Evolutionary conservation across 2,329 filamentous ascomycete species (phyloP), one percentile per base, ranked within the genome.

Genomic region (Dryadomyces quercivorus): DNA sequence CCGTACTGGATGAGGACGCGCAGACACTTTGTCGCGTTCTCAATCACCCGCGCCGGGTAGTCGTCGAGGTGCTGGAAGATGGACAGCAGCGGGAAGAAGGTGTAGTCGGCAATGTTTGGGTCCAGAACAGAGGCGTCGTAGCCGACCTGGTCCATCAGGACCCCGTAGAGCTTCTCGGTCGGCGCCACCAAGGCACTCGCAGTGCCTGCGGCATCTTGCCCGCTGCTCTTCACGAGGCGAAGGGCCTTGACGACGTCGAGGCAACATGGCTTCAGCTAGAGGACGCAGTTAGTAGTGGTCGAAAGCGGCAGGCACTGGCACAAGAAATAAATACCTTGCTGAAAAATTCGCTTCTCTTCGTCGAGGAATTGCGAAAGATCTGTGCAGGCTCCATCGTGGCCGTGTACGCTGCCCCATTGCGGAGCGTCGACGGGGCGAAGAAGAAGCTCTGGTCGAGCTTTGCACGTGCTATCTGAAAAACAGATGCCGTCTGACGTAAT

Each of bases 61-160:
- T 78, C 75, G 58, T 86, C 80, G 60, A 88, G 85, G 58, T 83
- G 78, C 56, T 88, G 84, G 62, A 98, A 84, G 43, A 97, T 81
- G 61, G 93, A 86, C 0, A 88, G 90, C 0, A 98, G 73, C 0
- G 93, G 93, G 59, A 96, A 95, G 73, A 97, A 97, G 63, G 87
- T 79, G 73, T 97, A 98, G 71, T 96, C 91, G 15, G 91, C 89
- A 18, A 97, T 72, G 66, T 90, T 92, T 52, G 84, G 77, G 66
- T 96, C 88, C 18, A 97, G 67, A 0, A 72, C 70, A 2, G 71
- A 65, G 2, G 72, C 66, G 59, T 80, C 73, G 22, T 62, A 63
- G 45, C 65, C 62, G 31, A 71, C 61, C 61, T 75, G 75, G 36
- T 65, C 64, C 47, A 72, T 64, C 5, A 83, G 67, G n/a, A 78